phyloP scores from a whole-genome alignment of 1,284 basidiomycete species.

The Moesziomyces aphidis region DNA sequence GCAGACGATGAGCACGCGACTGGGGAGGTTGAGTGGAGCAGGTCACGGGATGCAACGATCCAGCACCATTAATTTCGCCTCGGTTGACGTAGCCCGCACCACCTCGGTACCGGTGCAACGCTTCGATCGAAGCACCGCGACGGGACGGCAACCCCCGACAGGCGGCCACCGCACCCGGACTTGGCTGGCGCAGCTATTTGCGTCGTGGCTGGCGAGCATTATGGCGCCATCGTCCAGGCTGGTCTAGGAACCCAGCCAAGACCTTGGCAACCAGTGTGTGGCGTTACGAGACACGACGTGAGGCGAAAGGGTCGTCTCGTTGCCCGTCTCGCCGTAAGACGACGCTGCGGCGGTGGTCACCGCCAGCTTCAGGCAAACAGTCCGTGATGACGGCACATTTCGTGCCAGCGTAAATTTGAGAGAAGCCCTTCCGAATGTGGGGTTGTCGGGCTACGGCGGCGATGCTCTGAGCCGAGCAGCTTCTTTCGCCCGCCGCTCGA shows the following conservation, averaged over 20 bases:
- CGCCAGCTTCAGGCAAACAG: no score
- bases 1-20: no score
- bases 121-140: background rate
- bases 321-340: no score
- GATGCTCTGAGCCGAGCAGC: no score
- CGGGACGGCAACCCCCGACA: no score
- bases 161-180: no score
- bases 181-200: background rate
- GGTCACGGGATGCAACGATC: background rate
- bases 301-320: no score
- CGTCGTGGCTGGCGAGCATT: no score
- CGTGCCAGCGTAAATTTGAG: no score
- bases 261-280: background rate
- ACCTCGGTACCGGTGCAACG: background rate
- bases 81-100: background rate
- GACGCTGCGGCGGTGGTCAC: no score
- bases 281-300: background rate
- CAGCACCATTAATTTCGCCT: background rate
- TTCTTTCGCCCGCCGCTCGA: no score
- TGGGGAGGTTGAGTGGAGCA: no score
- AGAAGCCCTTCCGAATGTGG: background rate
- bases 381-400: background rate
- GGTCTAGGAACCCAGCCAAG: background rate
- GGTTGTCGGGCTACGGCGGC: background rate
- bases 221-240: background rate